Base-by-base conservation (phyloP, 2,329 filamentous ascomycete genomes). In the Daldinia sp. region DNA sequence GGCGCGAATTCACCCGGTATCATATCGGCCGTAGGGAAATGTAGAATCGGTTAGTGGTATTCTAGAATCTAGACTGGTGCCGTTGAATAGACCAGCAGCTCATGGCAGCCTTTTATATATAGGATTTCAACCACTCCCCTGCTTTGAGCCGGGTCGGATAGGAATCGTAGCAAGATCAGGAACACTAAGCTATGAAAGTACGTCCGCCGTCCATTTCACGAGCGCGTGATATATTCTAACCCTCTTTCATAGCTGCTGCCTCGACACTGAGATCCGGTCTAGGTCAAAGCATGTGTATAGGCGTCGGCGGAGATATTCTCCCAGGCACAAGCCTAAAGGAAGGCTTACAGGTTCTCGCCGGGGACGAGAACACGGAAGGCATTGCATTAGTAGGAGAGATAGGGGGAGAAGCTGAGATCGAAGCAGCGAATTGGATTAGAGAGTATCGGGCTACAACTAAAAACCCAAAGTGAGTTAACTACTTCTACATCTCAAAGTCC, bases 111-210 rank as follows among this genome's bases (percentile, higher is more conserved):
- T 15, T 21, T 82, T 37, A n/a, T 87, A 43, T 43, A 29, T 90
- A 72, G 91, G 91, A 0, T 93, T 94, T 73, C 90, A 93, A 74
- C 91, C 91, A 4, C 79, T 94, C 10, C 85, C 89, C 0, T 92
- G 88, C 60, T 94, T 93, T 71, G 79, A 82, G 4, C 85, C 89
- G 1, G 90, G 90, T 0, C 83, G 85, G 62, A 80, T 92, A 57
- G 90, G 89, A 1, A 90, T 93, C 53, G 83, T 91, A 29, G 89
- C 89, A 3, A 91, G 91, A 71, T 92, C 90, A 1, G 90, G 90
- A 1, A 92, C 90, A 3, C 76, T 93, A 27, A 90, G 88, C 53
- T 92, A 92, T 71, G 90, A 92, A 76, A 75, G 78, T 78, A 72
- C 41, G 70, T 57, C 4, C 30, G 6, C 17, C 2, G 13, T 21